phyloP scores from a whole-genome alignment of 2,329 filamentous ascomycete species.

The Venturia carpophila region DNA sequence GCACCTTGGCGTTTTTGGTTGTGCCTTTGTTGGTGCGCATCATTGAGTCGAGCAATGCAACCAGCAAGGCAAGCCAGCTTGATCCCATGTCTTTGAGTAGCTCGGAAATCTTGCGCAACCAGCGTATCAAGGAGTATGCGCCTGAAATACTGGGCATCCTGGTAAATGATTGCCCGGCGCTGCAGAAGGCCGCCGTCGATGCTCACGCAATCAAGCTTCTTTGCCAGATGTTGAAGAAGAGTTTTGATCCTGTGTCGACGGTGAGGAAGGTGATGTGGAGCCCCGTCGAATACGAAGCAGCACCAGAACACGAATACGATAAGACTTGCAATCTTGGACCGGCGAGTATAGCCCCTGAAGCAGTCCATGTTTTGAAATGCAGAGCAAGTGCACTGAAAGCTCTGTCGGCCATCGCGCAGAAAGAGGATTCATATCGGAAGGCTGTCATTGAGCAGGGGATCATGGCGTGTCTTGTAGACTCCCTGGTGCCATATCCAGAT shows the following conservation, averaged over 20 bases:
- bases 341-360: slow-evolving; percentile 38
- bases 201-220: slow-evolving; percentile 54
- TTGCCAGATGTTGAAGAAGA: slow-evolving; percentile 56
- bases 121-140: slow-evolving; percentile 57
- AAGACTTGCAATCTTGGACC: slow-evolving; percentile 39
- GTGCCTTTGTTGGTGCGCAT: slow-evolving; percentile 43
- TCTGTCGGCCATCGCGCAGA: slow-evolving; percentile 70
- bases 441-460: slow-evolving; percentile 59
- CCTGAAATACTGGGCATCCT: slow-evolving; percentile 74
- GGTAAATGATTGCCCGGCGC: slow-evolving; percentile 65
- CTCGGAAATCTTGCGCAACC: slow-evolving; percentile 59
- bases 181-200: slow-evolving; percentile 79
- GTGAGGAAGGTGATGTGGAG: slow-evolving; percentile 49
- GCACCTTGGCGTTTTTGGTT: slow-evolving; percentile 38
- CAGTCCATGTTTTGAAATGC: slow-evolving; percentile 63
- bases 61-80: slow-evolving; percentile 28
- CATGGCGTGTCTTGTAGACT: slow-evolving; percentile 74
- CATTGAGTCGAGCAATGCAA: slow-evolving; percentile 32
- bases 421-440: slow-evolving; percentile 78
- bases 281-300: slow-evolving; percentile 26
- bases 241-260: slow-evolving; percentile 52
- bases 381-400: slow-evolving; percentile 71
- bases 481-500: slow-evolving; percentile 53
- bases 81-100: slow-evolving; percentile 42
- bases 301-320: slow-evolving; percentile 21